Conservation (phyloP, 2,329 filamentous ascomycete genomes). For the Aspergillus fumigatus region DNA sequence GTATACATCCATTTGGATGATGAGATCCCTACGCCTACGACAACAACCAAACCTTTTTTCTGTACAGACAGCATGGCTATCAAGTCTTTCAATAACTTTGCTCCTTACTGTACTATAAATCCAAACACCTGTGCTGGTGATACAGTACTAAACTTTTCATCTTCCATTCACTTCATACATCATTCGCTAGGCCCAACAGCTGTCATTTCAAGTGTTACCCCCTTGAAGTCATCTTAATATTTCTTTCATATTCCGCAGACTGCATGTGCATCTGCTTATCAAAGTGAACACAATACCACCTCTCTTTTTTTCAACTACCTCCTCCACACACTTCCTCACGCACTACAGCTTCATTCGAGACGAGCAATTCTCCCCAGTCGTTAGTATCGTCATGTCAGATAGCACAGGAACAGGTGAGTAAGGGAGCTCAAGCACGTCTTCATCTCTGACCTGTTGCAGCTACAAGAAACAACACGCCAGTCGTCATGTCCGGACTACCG, state of each 20-base stretch:
- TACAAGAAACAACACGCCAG: neutral
- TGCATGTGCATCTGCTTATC: no score
- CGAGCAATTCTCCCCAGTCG: neutral
- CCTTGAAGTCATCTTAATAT: neutral
- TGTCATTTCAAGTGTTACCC: neutral
- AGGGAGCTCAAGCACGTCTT: neutral
- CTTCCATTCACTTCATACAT: neutral
- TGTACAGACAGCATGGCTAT: neutral
- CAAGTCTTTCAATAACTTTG: neutral
- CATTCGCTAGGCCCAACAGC: neutral
- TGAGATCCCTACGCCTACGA: neutral
- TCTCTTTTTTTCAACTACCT: no score
- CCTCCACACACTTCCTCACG: neutral
- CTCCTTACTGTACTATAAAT: neutral
- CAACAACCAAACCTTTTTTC: neutral
- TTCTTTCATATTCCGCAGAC: neutral
- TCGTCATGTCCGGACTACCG: neutral
- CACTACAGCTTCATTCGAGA: neutral
- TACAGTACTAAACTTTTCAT: neutral
- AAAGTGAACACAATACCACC: no score
- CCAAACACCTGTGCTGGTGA: neutral
- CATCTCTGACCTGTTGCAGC: neutral
- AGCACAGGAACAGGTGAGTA: neutral
- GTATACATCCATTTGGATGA: neutral
- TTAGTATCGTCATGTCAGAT: neutral